phyloP scores from a whole-genome alignment of 106 monocot species.

The Allium cepa region DNA sequence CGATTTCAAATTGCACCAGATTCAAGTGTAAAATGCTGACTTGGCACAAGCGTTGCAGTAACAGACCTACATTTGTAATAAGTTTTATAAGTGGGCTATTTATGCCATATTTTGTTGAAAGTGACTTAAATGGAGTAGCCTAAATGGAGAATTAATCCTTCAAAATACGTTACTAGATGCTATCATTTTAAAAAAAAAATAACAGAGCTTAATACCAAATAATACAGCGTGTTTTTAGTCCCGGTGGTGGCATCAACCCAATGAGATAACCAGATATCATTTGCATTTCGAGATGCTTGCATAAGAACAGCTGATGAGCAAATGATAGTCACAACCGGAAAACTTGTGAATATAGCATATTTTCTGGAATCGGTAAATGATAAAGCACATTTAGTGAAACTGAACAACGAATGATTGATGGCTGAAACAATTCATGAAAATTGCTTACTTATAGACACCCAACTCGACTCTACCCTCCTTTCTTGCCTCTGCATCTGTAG shows the following conservation, averaged over 20 bases:
- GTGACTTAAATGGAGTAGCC: no score
- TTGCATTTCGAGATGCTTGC: conserved; percentile 98
- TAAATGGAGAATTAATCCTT: no score
- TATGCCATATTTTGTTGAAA: no score
- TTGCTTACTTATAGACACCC: conserved; percentile 78
- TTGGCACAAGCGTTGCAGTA: no score
- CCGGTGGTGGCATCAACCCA: conserved; percentile 80
- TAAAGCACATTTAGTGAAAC: background rate
- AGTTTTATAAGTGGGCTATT: no score
- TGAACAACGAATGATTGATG: background rate
- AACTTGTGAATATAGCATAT: conserved; percentile 61
- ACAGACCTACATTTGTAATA: no score
- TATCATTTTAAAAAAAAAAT: background rate
- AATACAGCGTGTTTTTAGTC: conserved; percentile 43
- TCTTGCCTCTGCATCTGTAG: conserved; percentile 40
- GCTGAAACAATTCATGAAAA: background rate
- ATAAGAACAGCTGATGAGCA: conserved; percentile 67
- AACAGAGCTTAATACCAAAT: conserved; percentile 54
- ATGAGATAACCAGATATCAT: conserved; percentile 94
- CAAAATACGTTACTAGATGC: no score
- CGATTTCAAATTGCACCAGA: no score
- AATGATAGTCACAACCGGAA: conserved; percentile 51
- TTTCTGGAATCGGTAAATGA: conserved; percentile 31
- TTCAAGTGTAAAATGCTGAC: no score
- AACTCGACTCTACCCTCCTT: conserved; percentile 80